Conservation (phyloP, 1,139 yeast species). For the Diutina ranongensis region DNA sequence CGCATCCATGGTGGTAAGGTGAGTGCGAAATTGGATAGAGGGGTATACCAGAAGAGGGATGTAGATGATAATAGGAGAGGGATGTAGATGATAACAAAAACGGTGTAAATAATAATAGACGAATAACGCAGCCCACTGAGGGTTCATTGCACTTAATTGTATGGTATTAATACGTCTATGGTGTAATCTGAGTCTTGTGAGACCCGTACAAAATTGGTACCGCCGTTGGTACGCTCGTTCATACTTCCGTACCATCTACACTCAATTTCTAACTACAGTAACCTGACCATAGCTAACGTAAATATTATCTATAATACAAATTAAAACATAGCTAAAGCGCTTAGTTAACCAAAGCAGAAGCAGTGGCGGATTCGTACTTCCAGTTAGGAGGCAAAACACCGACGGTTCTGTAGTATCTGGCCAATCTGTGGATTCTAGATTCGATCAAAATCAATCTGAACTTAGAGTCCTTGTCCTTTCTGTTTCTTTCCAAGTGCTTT, state of each 20-base stretch:
- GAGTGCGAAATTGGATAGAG: background rate
- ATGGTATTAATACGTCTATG: too few species aligned
- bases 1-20: conserved; percentile 46
- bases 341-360: conserved; percentile 98
- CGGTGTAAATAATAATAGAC: too few species aligned
- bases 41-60: background rate
- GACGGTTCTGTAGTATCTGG: conserved; percentile 99
- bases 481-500: conserved; percentile 99
- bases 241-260: too few species aligned
- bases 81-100: background rate
- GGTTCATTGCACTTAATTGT: too few species aligned
- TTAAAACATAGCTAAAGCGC: background rate
- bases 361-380: conserved; percentile 99
- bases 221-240: too few species aligned
- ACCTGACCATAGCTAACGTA: conserved; percentile 6
- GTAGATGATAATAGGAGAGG: background rate
- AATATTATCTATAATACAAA: conserved; percentile 4
- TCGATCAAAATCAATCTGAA: conserved; percentile 99
- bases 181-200: too few species aligned
- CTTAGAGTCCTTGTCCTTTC: conserved; percentile 99
- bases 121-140: too few species aligned
- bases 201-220: too few species aligned
- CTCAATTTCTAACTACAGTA: background rate
- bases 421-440: conserved; percentile 99
- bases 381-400: conserved; percentile 99